Conservation (phyloP, 2,329 filamentous ascomycete species). For the Fusarium coicis region DNA sequence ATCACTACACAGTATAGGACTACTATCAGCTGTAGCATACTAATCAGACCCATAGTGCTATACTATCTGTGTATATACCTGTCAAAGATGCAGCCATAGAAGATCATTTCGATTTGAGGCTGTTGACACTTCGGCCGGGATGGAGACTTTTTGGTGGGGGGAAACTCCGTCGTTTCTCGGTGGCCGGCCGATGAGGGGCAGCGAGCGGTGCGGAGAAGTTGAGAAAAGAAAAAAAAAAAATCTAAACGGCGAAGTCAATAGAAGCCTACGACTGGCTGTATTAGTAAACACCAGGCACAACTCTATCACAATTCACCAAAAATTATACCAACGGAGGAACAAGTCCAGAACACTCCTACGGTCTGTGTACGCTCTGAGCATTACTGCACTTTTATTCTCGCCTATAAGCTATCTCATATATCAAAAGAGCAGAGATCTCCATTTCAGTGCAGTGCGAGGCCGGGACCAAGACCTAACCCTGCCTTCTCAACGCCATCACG, state of each 20-base stretch:
- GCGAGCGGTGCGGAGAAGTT: conserved; percentile 32
- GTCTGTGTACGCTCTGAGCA: background rate
- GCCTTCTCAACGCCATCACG: conserved; percentile 15
- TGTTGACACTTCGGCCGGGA: conserved; percentile 7
- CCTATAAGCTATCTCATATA: background rate
- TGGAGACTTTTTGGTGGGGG: conserved; percentile 9
- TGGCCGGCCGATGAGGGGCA: conserved; percentile 30
- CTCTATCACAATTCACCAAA: conserved; percentile 28
- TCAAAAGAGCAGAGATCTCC: background rate
- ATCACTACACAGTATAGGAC: background rate
- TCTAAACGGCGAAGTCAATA: conserved; percentile 15
- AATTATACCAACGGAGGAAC: conserved; percentile 3
- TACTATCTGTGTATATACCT: background rate
- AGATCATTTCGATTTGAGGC: background rate
- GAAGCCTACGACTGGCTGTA: conserved; percentile 24
- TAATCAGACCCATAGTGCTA: background rate
- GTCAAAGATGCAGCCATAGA: conserved; percentile 1
- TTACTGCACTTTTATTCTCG: background rate
- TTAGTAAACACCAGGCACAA: conserved; percentile 37
- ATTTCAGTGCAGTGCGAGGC: conserved; percentile 2
- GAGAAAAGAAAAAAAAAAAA: conserved; percentile 18
- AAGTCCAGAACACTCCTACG: background rate
- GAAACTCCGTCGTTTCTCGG: conserved; percentile 24
- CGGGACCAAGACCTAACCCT: conserved; percentile 39
- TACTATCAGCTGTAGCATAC: background rate